Base-by-base conservation (phyloP, 169 alveolate species). In the Besnoitia besnoiti region DNA sequence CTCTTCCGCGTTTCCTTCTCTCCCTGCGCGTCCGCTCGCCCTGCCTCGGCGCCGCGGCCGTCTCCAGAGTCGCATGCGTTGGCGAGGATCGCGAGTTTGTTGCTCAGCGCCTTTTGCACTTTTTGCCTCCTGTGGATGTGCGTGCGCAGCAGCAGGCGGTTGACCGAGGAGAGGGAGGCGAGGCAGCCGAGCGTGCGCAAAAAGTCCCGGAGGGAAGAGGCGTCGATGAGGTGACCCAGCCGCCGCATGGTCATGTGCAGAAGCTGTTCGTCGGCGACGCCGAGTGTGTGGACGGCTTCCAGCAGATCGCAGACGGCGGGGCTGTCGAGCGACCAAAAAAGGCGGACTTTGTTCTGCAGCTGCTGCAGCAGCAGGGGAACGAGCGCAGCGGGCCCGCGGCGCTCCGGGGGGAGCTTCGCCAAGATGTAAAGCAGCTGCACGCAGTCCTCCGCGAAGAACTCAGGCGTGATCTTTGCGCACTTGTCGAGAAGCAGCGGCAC, bases 371-470 rank as follows among this genome's bases (percentile, higher is more conserved):
- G 85, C 76, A 79, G 93, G 55, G 85, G 93, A 73, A 39, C 67
- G 67, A 80, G 90, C 5, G 61, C 87, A 39, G 55, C 50, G 16
- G n/a, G 55, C 59, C 40, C 30, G 35, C 47, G 73, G 51, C 47
- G 90, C 62, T 80, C 82, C 39, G 50, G 77, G 4, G 85, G 90
- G 33, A 47, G 49, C 85, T 91, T 91, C 50, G 85, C 75, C 75
- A 91, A 51, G 47, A 91, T 75, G 75, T 73, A 84, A 61, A 91
- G 94, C 33, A 91, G 88, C 94, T 91, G 94, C 27, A 91, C 94
- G 88, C 92, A 85, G 87, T 91, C 94, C 40, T 91, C 94, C 1
- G 94, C 94, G 50, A 67, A 91, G 16, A 91, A 50, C 35, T 61
- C 39, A 55, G 87, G 87, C 49, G 40, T 24, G 39, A 77, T 39